phyloP scores from a whole-genome alignment of 768 basidiomycete species.

The Kwoniella botswanensis region DNA sequence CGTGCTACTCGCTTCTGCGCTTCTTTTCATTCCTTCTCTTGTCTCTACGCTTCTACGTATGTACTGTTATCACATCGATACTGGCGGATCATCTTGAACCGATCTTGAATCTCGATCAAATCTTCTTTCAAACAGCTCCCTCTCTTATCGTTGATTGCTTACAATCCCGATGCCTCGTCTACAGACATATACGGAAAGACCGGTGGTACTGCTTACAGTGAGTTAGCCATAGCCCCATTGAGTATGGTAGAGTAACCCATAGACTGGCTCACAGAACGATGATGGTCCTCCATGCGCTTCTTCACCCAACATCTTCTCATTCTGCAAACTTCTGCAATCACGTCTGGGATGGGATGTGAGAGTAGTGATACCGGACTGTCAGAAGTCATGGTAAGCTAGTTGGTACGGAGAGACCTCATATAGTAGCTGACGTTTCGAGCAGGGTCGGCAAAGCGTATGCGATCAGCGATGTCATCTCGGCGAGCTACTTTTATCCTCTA shows the following conservation, averaged over 20 bases:
- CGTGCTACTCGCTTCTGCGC: neutral
- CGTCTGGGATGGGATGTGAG: constrained; percentile 57
- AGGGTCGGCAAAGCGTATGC: constrained; percentile 58
- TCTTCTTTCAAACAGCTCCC: neutral
- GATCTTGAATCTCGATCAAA: neutral
- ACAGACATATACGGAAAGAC: constrained; percentile 37
- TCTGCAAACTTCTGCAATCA: constrained; percentile 52
- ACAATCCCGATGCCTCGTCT: constrained; percentile 23
- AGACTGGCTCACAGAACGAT: constrained; percentile 53
- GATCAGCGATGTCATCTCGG: constrained; percentile 55
- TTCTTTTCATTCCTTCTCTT: neutral
- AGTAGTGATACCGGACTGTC: constrained; percentile 59
- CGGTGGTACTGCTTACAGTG: constrained; percentile 55
- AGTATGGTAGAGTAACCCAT: neutral
- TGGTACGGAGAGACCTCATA: neutral
- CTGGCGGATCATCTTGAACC: neutral
- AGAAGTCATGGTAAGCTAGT: constrained; percentile 56
- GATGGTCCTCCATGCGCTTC: constrained; percentile 59
- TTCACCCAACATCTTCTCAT: constrained; percentile 59
- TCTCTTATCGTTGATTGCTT: too few species aligned
- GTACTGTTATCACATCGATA: neutral
- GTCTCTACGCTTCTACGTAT: neutral
- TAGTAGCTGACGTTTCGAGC: constrained; percentile 7
- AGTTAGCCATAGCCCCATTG: constrained; percentile 15
- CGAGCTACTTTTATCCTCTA: constrained; percentile 58